Base-by-base conservation (phyloP, 768 basidiomycete species). In the Polyporus arcularius region DNA sequence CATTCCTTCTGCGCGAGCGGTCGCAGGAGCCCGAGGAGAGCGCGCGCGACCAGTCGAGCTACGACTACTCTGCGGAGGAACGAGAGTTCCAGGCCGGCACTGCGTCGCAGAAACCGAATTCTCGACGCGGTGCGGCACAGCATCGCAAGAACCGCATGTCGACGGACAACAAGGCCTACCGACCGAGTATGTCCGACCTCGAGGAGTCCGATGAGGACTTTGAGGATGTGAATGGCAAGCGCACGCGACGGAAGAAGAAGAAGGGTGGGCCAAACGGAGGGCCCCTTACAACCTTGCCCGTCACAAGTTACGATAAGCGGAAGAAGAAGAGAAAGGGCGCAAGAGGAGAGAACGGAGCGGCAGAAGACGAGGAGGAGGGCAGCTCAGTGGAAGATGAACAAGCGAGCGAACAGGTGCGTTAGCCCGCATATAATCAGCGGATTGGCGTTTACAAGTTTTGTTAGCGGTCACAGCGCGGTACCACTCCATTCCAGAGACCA, bases 51-150 rank as follows among this genome's bases (percentile, higher is more conserved):
- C 70, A 70, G 45, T 75, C 78, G 15, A 90, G 87, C 65, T 92
- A 93, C 71, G 90, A 90, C 72, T 94, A 94, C 68, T 82, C 84
- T 9, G 84, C 81, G 5, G 91, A 94, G 69, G 90, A 94, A 68
- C 79, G 81, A 28, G 85, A 88, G 30, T 87, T 78, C 64, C 80
- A 84, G 47, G 65, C 65, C 21, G 39, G 18, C 1, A 38, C 15
- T 60, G 50, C 52, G 8, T 61, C 56, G 28, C 64, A 63, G 64
- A 60, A 56, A 52, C 63, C 69, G 1, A 30, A 72, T 67, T 58
- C 76, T 67, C 70, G 74, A 72, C 73, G 74, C 69, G 61, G 71
- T 10, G 62, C 67, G 26, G 68, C 75, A 1, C 68, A 67, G 8
- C 75, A 80, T 62, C 83, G 79, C 69, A 82, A 85, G 28, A 81